Conservation (phyloP, 169 alveolate species). For the Eimeria tenella region DNA sequence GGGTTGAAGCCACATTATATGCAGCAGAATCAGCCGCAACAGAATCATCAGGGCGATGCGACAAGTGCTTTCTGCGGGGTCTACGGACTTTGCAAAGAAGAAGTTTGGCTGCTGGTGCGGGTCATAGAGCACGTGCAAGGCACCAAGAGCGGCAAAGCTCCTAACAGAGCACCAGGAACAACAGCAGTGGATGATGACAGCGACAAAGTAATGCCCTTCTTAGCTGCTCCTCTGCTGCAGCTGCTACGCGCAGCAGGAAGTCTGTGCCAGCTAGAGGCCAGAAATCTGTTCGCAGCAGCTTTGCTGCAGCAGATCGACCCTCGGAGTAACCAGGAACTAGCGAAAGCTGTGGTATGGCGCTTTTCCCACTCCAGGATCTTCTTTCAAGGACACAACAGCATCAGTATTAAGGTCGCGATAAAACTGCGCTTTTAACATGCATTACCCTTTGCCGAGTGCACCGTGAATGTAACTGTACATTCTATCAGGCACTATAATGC, state of each 20-base stretch:
- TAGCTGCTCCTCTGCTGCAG: slow-evolving; percentile 54
- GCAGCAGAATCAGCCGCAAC: neutral
- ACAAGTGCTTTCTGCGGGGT: neutral
- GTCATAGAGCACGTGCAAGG: slow-evolving; percentile 38
- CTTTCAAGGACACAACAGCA: neutral
- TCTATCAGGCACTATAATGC: neutral
- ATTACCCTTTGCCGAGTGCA: too few relatives aligned
- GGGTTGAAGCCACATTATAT: slow-evolving; percentile 1
- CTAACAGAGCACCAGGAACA: neutral
- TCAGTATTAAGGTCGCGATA: neutral
- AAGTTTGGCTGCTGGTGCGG: slow-evolving; percentile 44
- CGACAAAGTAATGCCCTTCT: slow-evolving; percentile 16
- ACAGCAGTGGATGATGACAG: neutral
- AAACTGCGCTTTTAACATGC: too few relatives aligned
- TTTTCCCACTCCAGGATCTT: too few relatives aligned
- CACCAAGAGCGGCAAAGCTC: neutral
- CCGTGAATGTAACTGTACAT: neutral
- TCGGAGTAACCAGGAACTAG: slow-evolving; percentile 21
- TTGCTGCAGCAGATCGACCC: slow-evolving; percentile 43
- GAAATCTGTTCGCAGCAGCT: slow-evolving; percentile 51
- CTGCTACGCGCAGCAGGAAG: slow-evolving; percentile 63
- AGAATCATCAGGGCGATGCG: neutral
- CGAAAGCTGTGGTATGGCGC: slow-evolving; percentile 28
- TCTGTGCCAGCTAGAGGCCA: slow-evolving; percentile 31
- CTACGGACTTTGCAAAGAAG: slow-evolving; percentile 18